A percentile compares a stretch with the other conserved stretches of the same genome.
Conservation (phyloP, 352 stramenopile genomes). For the Phytopythium litorale region DNA sequence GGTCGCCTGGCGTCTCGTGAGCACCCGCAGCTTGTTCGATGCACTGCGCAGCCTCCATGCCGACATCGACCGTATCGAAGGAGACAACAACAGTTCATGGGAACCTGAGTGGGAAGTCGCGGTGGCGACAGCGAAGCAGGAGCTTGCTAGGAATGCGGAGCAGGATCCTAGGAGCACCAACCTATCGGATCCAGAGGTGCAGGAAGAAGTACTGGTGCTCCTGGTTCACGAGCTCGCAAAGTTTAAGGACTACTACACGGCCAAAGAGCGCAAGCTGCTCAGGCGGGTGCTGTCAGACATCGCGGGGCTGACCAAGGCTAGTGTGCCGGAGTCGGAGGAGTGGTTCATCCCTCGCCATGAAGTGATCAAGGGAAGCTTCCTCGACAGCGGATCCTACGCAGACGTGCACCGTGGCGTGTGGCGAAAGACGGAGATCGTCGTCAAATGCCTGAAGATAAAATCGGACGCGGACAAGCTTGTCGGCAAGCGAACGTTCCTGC, state of each 20-base stretch:
- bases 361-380: not conserved
- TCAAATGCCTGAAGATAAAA: constrained; percentile 14
- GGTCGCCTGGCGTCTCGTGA: constrained; percentile 13
- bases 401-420: constrained; percentile 13
- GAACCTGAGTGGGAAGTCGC: constrained; percentile 12
- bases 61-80: constrained; percentile 7
- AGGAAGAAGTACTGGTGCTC: constrained; percentile 11
- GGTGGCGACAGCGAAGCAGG: constrained; percentile 3
- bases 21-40: constrained; percentile 7
- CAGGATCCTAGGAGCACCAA: not conserved
- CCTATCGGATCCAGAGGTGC: not conserved
- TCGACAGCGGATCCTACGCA: constrained; percentile 11
- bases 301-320: constrained; percentile 1
- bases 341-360: constrained; percentile 20
- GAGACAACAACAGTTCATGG: not conserved
- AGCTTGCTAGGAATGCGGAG: constrained; percentile 5
- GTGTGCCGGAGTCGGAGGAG: constrained; percentile 2
- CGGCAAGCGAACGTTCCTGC: constrained; percentile 14
- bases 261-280: constrained; percentile 6
- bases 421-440: constrained; percentile 14
- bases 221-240: constrained; percentile 12
- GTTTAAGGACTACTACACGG: constrained; percentile 10
- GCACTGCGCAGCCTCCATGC: constrained; percentile 11
- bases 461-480: too few relatives aligned
- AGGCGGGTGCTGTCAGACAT: constrained; percentile 1